Percentiles rank a stretch among this genome's conserved stretches.
phyloP scores from a whole-genome alignment of 192 early-diverging fungal species.

The Gamsiella multidivaricata region DNA sequence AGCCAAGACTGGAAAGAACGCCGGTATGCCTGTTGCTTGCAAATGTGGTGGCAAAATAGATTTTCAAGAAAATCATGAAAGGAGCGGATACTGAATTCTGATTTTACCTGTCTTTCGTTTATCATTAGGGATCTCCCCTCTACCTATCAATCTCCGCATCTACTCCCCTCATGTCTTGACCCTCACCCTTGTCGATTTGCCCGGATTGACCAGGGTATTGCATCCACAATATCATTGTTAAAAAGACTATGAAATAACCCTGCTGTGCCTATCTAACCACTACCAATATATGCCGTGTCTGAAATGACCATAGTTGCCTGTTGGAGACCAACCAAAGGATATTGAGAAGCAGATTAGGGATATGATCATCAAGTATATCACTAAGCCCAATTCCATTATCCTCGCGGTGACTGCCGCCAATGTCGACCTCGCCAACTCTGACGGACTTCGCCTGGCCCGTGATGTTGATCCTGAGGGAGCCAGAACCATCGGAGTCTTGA shows the following conservation, averaged over 20 bases:
- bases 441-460: slow-evolving; percentile 97
- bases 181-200: slow-evolving; percentile 98
- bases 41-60: too few species aligned
- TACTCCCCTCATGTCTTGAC: slow-evolving; percentile 99
- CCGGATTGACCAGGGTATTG: slow-evolving; percentile 96
- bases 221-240: not conserved
- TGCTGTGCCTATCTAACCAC: too few species aligned
- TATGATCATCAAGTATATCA: slow-evolving; percentile 98
- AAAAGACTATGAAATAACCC: too few species aligned
- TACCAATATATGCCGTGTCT: too few species aligned
- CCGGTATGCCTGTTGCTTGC: slow-evolving; percentile 46
- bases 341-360: slow-evolving; percentile 99
- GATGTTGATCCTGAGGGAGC: slow-evolving; percentile 99
- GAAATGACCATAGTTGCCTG: slow-evolving; percentile 74
- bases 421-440: slow-evolving; percentile 99
- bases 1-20: slow-evolving; percentile 82
- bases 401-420: slow-evolving; percentile 98
- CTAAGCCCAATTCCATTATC: slow-evolving; percentile 98
- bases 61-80: too few species aligned
- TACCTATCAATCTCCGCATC: slow-evolving; percentile 97
- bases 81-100: too few species aligned
- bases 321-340: slow-evolving; percentile 99
- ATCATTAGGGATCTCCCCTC: slow-evolving; percentile 83
- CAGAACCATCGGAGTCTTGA: slow-evolving; percentile 98
- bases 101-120: not conserved